Evolutionary conservation across 2,329 filamentous ascomycete species (phyloP), one percentile per base, ranked within the genome.

Genomic region (Hymenoscyphus albidus): DNA sequence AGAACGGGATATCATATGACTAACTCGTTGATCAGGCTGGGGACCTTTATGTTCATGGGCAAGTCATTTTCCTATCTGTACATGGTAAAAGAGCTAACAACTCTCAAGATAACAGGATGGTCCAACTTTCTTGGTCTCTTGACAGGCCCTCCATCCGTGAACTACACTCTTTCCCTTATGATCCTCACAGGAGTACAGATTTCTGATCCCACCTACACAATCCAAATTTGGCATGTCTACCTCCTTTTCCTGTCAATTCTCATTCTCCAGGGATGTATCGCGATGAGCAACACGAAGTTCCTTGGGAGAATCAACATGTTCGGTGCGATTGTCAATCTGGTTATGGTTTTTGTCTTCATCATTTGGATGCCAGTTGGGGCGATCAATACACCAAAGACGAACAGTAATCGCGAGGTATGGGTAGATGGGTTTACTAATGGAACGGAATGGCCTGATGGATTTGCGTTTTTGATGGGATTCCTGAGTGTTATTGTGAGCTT

Each of bases 401-500:
- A 65, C 58, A 27, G 58, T 13, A 67, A 59, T 60, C 40, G 32
- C 27, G 48, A 40, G 7, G 63, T 67, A 2, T 68, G 66, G 66
- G 64, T 58, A 51, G 40, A 62, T 4, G 66, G 61, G 1, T 85
- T 88, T 64, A 82, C 83, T 69, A 80, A 83, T 42, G 81, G 83
- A 14, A 88, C 85, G 0, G 80, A 83, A 32, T 88, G 82, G 67
- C 84, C 85, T 0, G 78, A 82, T 48, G 86, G 86, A 0, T 78
- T 88, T 18, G 80, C 83, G 0, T 80, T 88, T 0, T 78, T 89
- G 27, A 88, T 88, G 85, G 83, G 81, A 14, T 88, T 88, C 73
- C 82, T 88, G 54, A 80, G 81, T 38, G 85, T 88, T 16, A 87
- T 88, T 38, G 61, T 62, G 44, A 38, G 61, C 56, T 32, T 48